A percentile compares a stretch with the other conserved stretches of the same genome.
Evolutionary conservation across 768 basidiomycete genomes (phyloP).

Genomic region (Stropharia rugosoannulata): DNA sequence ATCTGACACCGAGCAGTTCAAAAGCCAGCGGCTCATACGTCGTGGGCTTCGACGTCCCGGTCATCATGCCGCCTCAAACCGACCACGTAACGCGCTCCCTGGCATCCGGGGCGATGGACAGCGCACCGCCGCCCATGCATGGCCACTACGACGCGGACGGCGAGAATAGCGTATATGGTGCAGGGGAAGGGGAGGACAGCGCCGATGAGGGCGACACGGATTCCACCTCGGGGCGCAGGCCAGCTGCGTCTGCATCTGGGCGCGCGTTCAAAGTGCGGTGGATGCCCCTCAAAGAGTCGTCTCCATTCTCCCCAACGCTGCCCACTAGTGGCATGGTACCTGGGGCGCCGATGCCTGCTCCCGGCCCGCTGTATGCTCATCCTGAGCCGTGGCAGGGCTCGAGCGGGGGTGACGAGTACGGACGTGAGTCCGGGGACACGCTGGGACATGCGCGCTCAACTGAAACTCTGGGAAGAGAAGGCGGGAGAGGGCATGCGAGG

Average conservation of each 20-base stretch:
- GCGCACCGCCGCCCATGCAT: background rate
- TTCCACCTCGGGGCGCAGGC: too few species aligned
- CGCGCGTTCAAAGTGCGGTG: constrained; percentile 34
- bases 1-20: constrained; percentile 13
- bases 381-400: background rate
- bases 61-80: constrained; percentile 20
- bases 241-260: background rate
- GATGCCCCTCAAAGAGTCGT: constrained; percentile 39
- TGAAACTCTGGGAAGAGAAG: too few species aligned
- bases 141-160: background rate
- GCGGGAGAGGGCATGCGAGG: too few species aligned
- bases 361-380: too few species aligned
- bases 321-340: constrained; percentile 19
- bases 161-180: background rate
- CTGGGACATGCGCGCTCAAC: background rate
- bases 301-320: constrained; percentile 12
- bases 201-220: too few species aligned
- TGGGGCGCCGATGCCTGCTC: too few species aligned
- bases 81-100: background rate
- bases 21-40: constrained; percentile 25
- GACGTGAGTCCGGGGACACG: background rate
- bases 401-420: constrained; percentile 2
- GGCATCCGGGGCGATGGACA: background rate
- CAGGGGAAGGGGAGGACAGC: background rate
- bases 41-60: constrained; percentile 39